A percentile compares a stretch with the other conserved stretches of the same genome.
phyloP scores from a whole-genome alignment of 2,329 filamentous ascomycete species.

The Aspergillus felis region DNA sequence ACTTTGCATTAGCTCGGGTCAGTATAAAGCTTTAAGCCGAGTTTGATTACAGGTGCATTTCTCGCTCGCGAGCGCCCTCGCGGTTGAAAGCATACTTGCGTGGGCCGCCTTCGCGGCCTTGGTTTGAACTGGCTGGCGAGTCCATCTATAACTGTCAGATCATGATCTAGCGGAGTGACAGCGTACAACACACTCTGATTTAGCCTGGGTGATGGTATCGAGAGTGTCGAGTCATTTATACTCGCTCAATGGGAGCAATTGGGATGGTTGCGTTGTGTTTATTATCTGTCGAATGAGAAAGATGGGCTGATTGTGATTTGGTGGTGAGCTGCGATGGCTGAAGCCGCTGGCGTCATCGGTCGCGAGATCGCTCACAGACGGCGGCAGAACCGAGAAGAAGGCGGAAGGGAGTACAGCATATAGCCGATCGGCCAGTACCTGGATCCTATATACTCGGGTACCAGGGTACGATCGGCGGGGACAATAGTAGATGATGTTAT shows the following conservation, averaged over 20 bases:
- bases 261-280: background rate
- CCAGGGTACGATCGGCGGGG: background rate
- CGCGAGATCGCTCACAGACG: background rate
- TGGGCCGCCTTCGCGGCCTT: constrained; percentile 5
- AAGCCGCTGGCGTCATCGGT: background rate
- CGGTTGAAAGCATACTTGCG: constrained; percentile 19
- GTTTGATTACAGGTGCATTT: constrained; percentile 17
- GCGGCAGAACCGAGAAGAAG: background rate
- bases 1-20: background rate
- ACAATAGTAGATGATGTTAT: no score
- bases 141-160: background rate
- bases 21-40: background rate
- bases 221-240: background rate
- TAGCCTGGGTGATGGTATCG: background rate
- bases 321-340: background rate
- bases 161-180: background rate
- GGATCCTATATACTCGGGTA: background rate
- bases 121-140: background rate
- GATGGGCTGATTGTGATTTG: background rate
- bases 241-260: background rate
- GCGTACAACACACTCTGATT: background rate
- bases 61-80: constrained; percentile 16
- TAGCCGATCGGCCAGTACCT: no score
- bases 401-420: background rate
- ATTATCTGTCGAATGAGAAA: background rate